These are phyloP conservation scores for Buxus sempervirens DNA, from an alignment of 164 flowering plant species.

Conservation along the genomic window DNA sequence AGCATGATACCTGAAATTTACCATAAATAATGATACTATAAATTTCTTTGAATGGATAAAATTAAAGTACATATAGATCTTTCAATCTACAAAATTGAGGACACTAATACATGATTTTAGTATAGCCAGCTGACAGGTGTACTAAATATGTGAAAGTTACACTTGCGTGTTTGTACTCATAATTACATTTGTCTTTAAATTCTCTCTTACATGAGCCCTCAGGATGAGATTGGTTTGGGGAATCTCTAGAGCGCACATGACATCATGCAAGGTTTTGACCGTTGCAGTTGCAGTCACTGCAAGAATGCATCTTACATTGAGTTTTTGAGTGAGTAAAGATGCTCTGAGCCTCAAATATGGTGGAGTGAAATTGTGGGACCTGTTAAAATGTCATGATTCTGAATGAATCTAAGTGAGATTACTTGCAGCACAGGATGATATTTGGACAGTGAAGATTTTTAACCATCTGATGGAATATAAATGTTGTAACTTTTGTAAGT, in stretches of 20 bases:
- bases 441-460: no score
- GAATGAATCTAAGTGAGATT: not conserved
- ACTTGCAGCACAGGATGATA: not conserved
- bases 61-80: slow-evolving; percentile 73
- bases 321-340: slow-evolving; percentile 61
- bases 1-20: slow-evolving; percentile 77
- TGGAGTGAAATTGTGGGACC: slow-evolving; percentile 99
- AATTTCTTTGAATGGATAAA: slow-evolving; percentile 58
- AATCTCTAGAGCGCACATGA: slow-evolving; percentile 79
- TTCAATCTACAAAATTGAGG: slow-evolving; percentile 53
- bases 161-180: slow-evolving; percentile 67
- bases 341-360: slow-evolving; percentile 92
- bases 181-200: slow-evolving; percentile 70
- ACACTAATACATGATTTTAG: not conserved
- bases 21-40: slow-evolving; percentile 84
- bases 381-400: slow-evolving; percentile 23
- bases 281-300: slow-evolving; percentile 99
- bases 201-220: slow-evolving; percentile 56
- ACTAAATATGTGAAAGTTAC: not conserved
- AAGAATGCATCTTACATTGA: slow-evolving; percentile 67
- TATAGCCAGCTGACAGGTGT: not conserved
- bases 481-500: no score
- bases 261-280: slow-evolving; percentile 52
- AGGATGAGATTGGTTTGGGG: slow-evolving; percentile 65
- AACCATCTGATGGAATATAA: no score